These are phyloP conservation scores for Microcos paniculata DNA, from an alignment of 345 rosid species.

Conservation along the genomic window DNA sequence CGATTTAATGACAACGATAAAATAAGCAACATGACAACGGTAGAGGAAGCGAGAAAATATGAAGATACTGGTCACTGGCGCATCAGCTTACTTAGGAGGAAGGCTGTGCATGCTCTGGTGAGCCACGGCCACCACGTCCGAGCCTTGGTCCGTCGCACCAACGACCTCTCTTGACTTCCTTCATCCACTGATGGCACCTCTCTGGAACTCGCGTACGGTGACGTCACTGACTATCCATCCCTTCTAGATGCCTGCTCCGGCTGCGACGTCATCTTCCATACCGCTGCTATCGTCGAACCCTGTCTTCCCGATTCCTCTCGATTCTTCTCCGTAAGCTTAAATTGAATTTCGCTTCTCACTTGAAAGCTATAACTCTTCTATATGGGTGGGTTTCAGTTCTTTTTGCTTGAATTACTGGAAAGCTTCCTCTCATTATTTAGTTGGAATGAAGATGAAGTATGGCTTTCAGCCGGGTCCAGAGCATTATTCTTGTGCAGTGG, in stretches of 20 bases:
- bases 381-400: conserved; percentile 35
- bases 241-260: conserved; percentile 63
- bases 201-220: conserved; percentile 73
- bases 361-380: neutral
- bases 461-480: conserved; percentile 64
- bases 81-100: conserved; percentile 81
- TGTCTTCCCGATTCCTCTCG: conserved; percentile 84
- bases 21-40: too few species aligned
- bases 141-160: conserved; percentile 81
- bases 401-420: conserved; percentile 65
- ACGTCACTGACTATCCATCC: conserved; percentile 67
- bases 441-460: conserved; percentile 49
- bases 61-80: conserved; percentile 77
- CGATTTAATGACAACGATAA: too few species aligned
- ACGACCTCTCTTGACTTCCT: conserved; percentile 69
- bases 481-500: conserved; percentile 85
- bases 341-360: neutral
- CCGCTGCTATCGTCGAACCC: conserved; percentile 87
- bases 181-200: conserved; percentile 19
- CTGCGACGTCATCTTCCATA: conserved; percentile 76
- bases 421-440: conserved; percentile 70
- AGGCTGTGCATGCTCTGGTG: conserved; percentile 69
- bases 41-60: too few species aligned
- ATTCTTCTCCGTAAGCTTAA: conserved; percentile 58
- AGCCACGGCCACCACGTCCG: conserved; percentile 61